Conservation (phyloP, 169 alveolate genomes). For the Cryptosporidium baileyi region DNA sequence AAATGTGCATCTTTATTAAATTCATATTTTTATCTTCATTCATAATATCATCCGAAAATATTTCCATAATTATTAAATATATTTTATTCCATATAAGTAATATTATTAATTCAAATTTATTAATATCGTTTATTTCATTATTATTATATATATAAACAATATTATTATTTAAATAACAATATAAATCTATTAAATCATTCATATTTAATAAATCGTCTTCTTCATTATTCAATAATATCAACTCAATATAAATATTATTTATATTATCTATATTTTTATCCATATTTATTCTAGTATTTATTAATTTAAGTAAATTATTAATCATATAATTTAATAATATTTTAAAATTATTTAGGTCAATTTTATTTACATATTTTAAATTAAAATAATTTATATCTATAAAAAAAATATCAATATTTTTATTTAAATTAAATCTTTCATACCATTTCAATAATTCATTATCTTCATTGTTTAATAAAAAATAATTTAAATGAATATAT, state of each 20-base stretch:
- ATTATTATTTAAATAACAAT: neutral
- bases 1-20: neutral
- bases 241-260: neutral
- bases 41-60: neutral
- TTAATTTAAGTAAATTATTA: neutral
- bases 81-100: slow-evolving; percentile 3
- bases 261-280: neutral
- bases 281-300: neutral
- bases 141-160: neutral
- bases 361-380: neutral
- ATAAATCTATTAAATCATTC: neutral
- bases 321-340: neutral
- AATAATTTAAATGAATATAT: neutral
- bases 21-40: neutral
- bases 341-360: neutral
- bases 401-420: neutral
- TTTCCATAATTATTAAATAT: neutral
- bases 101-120: neutral
- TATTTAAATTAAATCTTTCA: neutral
- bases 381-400: neutral
- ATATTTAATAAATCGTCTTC: neutral
- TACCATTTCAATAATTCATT: neutral
- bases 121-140: neutral
- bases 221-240: neutral
- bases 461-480: neutral